Evolutionary conservation across 768 basidiomycete species (phyloP).

Genomic region (Russula earlei): DNA sequence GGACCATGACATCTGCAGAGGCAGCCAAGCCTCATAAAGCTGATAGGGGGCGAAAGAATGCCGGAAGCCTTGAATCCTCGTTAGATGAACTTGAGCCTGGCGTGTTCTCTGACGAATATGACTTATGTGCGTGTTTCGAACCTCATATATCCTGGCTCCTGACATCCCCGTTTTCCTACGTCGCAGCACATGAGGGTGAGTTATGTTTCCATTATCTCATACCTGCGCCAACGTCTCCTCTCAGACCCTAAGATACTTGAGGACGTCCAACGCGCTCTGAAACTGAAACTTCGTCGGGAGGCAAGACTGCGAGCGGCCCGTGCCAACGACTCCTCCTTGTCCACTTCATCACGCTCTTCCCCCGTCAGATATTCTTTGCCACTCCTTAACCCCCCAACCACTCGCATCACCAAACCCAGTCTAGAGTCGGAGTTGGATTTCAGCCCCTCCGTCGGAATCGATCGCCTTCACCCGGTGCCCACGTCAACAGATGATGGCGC

Average conservation of each 20-base stretch:
- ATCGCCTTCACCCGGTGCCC: constrained; percentile 53
- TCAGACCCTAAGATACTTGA: constrained; percentile 72
- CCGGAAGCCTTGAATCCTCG: constrained; percentile 3
- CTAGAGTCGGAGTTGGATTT: constrained; percentile 52
- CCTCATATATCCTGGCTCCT: neutral
- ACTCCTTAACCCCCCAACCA: constrained; percentile 26
- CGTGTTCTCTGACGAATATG: constrained; percentile 65
- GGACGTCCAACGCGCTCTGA: constrained; percentile 69
- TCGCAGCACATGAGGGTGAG: constrained; percentile 66
- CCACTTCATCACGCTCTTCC: constrained; percentile 21
- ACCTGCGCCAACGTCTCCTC: constrained; percentile 16
- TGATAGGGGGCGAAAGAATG: constrained; percentile 11
- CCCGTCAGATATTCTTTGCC: constrained; percentile 20
- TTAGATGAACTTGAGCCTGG: constrained; percentile 19
- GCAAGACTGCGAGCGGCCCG: constrained; percentile 39
- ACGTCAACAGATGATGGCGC: constrained; percentile 57
- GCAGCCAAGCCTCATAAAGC: constrained; percentile 4
- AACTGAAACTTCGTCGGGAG: constrained; percentile 65
- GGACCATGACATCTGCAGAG: constrained; percentile 14
- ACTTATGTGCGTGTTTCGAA: constrained; percentile 49
- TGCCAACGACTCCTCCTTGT: constrained; percentile 20
- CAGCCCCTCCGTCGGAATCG: constrained; percentile 48
- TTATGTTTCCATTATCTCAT: neutral
- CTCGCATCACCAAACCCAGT: constrained; percentile 17
- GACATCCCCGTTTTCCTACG: constrained; percentile 11